phyloP scores from a whole-genome alignment of 257 asterid species.

The Eucommia ulmoides region DNA sequence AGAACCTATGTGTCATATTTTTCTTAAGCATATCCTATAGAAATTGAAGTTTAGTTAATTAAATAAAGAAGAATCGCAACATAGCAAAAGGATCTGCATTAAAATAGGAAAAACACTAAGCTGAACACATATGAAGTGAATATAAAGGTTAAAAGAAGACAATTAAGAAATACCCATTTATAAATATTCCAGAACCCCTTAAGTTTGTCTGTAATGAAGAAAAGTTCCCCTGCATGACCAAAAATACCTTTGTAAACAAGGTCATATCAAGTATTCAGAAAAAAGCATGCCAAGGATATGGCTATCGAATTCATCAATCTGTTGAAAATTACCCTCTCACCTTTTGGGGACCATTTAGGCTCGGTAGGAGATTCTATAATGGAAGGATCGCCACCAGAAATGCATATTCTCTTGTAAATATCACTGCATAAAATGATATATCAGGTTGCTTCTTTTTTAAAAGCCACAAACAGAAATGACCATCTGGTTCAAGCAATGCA shows the following conservation, averaged over 20 bases:
- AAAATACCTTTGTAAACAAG: not conserved
- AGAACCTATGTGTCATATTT: too few relatives aligned
- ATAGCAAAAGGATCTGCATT: not conserved
- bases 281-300: not conserved
- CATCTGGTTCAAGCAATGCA: not conserved
- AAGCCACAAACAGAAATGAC: not conserved
- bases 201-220: not conserved
- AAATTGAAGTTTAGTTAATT: too few relatives aligned
- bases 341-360: not conserved
- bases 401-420: not conserved
- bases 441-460: not conserved
- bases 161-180: not conserved
- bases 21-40: too few relatives aligned
- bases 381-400: not conserved
- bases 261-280: not conserved
- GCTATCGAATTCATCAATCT: not conserved
- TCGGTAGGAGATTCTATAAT: not conserved
- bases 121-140: not conserved
- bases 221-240: constrained; percentile 1
- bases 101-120: not conserved
- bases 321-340: not conserved
- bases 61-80: too few relatives aligned
- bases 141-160: not conserved
- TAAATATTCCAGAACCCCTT: constrained; percentile 1
- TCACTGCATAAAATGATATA: not conserved